Percentiles rank a stretch among this genome's conserved stretches.
Evolutionary conservation across 139 green algal genomes (phyloP).

Genomic region (Spirogloea muscicola): DNA sequence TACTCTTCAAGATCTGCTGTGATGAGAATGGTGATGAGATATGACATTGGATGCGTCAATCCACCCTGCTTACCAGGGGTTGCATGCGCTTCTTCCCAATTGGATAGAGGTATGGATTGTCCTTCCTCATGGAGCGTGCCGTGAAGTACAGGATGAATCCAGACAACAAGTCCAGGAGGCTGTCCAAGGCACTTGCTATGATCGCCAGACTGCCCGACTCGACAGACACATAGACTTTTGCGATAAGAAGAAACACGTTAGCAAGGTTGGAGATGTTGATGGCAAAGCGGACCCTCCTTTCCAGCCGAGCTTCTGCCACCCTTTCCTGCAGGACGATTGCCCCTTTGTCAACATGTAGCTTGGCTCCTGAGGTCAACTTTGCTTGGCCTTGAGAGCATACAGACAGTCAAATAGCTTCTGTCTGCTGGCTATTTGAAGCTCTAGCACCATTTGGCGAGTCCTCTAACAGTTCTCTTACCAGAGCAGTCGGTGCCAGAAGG

Average conservation of each 20-base stretch:
- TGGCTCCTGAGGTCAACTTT: too few relatives aligned
- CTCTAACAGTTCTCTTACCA: too few relatives aligned
- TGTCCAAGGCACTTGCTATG: slow-evolving; percentile 58
- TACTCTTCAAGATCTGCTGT: too few relatives aligned
- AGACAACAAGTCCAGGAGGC: slow-evolving; percentile 59
- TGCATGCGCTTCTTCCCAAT: slow-evolving; percentile 62
- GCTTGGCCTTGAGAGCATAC: too few relatives aligned
- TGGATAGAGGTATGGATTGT: slow-evolving; percentile 55
- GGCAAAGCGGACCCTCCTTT: slow-evolving; percentile 6
- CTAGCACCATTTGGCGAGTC: too few relatives aligned
- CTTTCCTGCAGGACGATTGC: too few relatives aligned
- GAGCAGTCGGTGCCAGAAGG: slow-evolving; percentile 25
- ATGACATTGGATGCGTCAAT: too few relatives aligned
- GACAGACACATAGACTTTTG: slow-evolving; percentile 51
- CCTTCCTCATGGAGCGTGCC: slow-evolving; percentile 37
- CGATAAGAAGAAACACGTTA: slow-evolving; percentile 53
- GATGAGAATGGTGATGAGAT: too few relatives aligned
- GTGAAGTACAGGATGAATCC: slow-evolving; percentile 57
- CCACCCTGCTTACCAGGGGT: slow-evolving; percentile 43
- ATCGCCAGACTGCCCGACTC: slow-evolving; percentile 52
- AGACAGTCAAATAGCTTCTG: too few relatives aligned
- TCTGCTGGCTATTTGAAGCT: too few relatives aligned
- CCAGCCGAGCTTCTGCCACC: background rate
- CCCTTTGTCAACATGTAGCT: too few relatives aligned
- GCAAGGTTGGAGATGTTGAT: slow-evolving; percentile 40